A percentile compares a stretch with the other conserved stretches of the same genome.
phyloP scores from a whole-genome alignment of 2,329 filamentous ascomycete genomes.

The Epichloe bromicola region DNA sequence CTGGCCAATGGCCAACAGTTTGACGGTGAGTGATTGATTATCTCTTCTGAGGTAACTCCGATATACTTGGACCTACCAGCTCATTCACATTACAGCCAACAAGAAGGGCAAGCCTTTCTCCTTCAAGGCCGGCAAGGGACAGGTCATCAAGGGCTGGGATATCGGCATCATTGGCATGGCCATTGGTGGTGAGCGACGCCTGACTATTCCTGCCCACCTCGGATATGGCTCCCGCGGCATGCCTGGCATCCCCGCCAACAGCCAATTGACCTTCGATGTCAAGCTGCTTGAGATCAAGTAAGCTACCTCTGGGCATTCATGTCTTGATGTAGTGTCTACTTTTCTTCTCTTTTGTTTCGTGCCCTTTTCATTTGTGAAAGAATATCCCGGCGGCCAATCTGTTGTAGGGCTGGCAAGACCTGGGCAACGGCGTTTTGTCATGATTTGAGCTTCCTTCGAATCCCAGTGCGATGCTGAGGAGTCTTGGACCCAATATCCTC shows the following conservation, averaged over 20 bases:
- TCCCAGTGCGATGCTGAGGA: constrained; percentile 22
- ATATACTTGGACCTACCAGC: neutral
- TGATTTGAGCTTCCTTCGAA: constrained; percentile 3
- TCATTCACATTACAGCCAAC: constrained; percentile 49
- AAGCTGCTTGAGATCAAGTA: constrained; percentile 78
- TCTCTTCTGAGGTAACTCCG: too few relatives aligned
- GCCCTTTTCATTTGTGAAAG: neutral
- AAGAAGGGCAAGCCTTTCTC: constrained; percentile 97
- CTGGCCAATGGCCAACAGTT: constrained; percentile 89
- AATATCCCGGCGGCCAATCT: constrained; percentile 4
- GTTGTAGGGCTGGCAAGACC: constrained; percentile 1
- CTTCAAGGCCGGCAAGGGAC: constrained; percentile 86
- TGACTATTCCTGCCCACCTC: constrained; percentile 75
- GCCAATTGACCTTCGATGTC: constrained; percentile 81
- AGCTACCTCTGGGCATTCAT: constrained; percentile 13
- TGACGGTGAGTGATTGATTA: constrained; percentile 51
- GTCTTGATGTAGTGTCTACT: neutral
- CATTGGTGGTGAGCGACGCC: constrained; percentile 82
- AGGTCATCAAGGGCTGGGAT: constrained; percentile 99
- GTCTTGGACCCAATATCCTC: constrained; percentile 32
- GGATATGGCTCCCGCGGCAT: constrained; percentile 79
- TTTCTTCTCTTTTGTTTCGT: neutral
- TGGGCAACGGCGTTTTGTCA: constrained; percentile 8
- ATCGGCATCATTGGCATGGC: constrained; percentile 86
- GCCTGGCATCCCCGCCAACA: constrained; percentile 83